Evolutionary conservation across 257 asterid species (phyloP).

Genomic region (Ilex aquifolium): DNA sequence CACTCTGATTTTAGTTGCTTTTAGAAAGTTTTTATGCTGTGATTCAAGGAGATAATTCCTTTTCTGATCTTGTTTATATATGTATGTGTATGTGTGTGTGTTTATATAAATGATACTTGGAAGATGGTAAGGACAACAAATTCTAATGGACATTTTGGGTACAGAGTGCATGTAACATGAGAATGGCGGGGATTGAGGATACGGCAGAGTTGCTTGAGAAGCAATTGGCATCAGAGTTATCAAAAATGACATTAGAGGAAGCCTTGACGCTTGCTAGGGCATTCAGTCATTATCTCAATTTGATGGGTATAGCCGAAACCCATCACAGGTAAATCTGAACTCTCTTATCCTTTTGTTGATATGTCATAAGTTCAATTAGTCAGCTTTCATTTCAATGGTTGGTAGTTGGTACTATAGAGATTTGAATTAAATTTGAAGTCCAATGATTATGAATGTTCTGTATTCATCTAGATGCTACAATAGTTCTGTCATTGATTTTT

Average conservation of each 20-base stretch:
- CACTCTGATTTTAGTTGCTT: too few species aligned
- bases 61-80: too few species aligned
- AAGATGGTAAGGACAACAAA: not conserved
- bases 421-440: too few species aligned
- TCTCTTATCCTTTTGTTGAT: not conserved
- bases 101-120: not conserved
- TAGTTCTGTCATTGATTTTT: too few species aligned
- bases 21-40: too few species aligned
- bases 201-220: conserved; percentile 93
- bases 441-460: too few species aligned
- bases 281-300: conserved; percentile 84
- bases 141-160: conserved; percentile 16
- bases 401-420: too few species aligned
- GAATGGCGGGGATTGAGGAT: conserved; percentile 82
- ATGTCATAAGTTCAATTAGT: conserved; percentile 1
- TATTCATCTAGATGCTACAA: too few species aligned
- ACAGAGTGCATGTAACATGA: conserved; percentile 90
- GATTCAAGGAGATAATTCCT: too few species aligned
- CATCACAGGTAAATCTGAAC: conserved; percentile 62
- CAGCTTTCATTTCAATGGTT: not conserved
- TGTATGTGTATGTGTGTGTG: not conserved
- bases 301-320: conserved; percentile 92
- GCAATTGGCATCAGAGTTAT: conserved; percentile 73
- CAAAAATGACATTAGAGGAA: conserved; percentile 85
- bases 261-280: conserved; percentile 82